Conservation (phyloP, 768 basidiomycete species). For the Mycena belliarum region DNA sequence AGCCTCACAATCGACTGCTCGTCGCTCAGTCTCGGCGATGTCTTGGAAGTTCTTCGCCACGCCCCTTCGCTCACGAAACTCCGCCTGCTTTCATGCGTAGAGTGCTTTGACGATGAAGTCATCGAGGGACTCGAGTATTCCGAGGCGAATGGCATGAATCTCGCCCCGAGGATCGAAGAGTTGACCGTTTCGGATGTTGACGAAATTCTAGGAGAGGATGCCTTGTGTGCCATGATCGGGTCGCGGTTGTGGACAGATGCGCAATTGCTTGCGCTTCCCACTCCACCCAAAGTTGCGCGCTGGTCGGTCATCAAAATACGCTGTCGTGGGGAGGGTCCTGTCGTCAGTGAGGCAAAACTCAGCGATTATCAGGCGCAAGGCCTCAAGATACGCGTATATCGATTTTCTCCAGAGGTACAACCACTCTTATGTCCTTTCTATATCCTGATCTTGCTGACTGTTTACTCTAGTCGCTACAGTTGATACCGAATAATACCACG, state of each 20-base stretch:
- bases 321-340: not conserved
- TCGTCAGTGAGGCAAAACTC: not conserved
- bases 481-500: no score
- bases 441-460: no score
- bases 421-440: no score
- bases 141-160: not conserved
- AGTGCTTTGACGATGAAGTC: not conserved
- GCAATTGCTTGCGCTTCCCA: not conserved
- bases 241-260: constrained; percentile 16
- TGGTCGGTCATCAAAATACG: not conserved
- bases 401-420: no score
- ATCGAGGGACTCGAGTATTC: not conserved
- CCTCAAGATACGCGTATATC: not conserved
- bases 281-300: constrained; percentile 2
- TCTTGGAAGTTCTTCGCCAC: not conserved
- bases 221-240: constrained; percentile 2
- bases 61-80: constrained; percentile 3
- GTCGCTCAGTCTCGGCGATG: not conserved
- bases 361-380: constrained; percentile 3
- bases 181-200: not conserved
- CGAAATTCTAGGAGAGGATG: not conserved
- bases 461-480: no score
- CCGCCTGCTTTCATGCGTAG: not conserved
- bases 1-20: not conserved
- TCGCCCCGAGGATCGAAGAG: not conserved